These are phyloP conservation scores for Phytophthora pinifolia DNA, from an alignment of 352 stramenopile species.

Conservation along the genomic window DNA sequence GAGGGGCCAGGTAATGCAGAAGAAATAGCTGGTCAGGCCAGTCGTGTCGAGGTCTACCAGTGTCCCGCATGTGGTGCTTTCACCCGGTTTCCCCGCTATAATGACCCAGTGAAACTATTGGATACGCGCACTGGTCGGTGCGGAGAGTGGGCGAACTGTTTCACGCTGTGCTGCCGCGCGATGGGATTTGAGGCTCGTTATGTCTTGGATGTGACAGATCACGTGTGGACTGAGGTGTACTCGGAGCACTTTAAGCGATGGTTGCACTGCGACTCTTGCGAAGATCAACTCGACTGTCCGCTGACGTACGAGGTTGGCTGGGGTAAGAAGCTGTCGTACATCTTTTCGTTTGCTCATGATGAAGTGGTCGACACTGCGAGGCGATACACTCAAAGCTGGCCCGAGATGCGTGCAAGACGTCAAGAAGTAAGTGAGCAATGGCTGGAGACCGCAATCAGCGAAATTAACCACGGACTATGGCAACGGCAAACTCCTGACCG, in stretches of 20 bases:
- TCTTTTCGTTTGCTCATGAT: slow-evolving; percentile 88
- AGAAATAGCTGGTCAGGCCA: slow-evolving; percentile 57
- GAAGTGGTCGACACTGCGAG: slow-evolving; percentile 91
- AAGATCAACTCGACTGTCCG: slow-evolving; percentile 91
- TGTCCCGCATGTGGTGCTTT: slow-evolving; percentile 55
- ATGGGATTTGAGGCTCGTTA: slow-evolving; percentile 92
- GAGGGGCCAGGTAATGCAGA: slow-evolving; percentile 56
- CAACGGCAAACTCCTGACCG: slow-evolving; percentile 32
- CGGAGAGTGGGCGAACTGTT: slow-evolving; percentile 94
- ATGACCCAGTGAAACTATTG: slow-evolving; percentile 88
- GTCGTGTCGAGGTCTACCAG: slow-evolving; percentile 87
- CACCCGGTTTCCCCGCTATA: slow-evolving; percentile 91
- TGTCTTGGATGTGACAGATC: slow-evolving; percentile 93
- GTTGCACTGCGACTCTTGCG: slow-evolving; percentile 95
- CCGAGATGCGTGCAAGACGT: slow-evolving; percentile 59
- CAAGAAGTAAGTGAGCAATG: slow-evolving; percentile 68
- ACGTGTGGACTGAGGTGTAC: slow-evolving; percentile 96
- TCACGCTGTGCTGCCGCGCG: slow-evolving; percentile 88
- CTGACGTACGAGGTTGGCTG: slow-evolving; percentile 95
- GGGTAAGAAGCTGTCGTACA: slow-evolving; percentile 94
- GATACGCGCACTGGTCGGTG: slow-evolving; percentile 85
- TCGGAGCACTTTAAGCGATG: slow-evolving; percentile 75
- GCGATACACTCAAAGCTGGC: slow-evolving; percentile 74
- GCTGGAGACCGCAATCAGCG: slow-evolving; percentile 48
- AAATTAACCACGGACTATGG: slow-evolving; percentile 52